These are phyloP conservation scores for Colletotrichum australisinense DNA, from an alignment of 2,329 filamentous ascomycete genomes.

Conservation along the genomic window DNA sequence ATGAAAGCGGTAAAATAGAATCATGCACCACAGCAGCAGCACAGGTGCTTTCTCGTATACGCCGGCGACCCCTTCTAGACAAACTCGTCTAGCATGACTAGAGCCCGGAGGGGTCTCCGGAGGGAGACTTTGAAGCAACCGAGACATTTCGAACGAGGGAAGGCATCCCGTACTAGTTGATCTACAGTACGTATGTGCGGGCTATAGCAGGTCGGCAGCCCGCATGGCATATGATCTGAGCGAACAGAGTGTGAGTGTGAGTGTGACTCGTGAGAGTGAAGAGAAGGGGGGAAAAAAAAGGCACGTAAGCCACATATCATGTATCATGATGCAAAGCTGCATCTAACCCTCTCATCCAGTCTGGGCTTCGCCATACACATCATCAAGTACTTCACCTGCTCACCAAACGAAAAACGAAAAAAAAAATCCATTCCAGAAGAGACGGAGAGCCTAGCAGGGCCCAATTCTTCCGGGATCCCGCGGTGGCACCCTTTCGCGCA, in stretches of 20 bases:
- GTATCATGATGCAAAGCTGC: background rate
- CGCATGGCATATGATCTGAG: background rate
- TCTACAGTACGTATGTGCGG: background rate
- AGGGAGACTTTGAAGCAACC: background rate
- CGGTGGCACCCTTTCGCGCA: constrained; percentile 5
- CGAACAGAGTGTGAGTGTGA: too few species aligned
- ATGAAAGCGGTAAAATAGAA: background rate
- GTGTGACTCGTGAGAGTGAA: background rate
- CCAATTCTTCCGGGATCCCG: background rate
- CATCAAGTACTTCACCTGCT: background rate
- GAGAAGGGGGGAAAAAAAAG: background rate
- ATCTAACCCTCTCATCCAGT: background rate
- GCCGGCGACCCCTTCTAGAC: background rate
- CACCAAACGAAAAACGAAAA: background rate
- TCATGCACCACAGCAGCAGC: background rate
- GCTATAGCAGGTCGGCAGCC: background rate
- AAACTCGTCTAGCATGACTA: background rate
- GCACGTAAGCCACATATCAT: background rate
- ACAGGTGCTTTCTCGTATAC: background rate
- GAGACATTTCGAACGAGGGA: background rate
- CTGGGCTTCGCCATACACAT: background rate
- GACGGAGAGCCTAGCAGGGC: background rate
- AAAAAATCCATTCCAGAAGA: background rate
- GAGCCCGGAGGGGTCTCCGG: too few species aligned
- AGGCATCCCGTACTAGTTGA: background rate